Percentiles rank a stretch among this genome's conserved stretches.
Evolutionary conservation across 2,329 filamentous ascomycete genomes (phyloP).

Genomic region (Claviceps monticola): DNA sequence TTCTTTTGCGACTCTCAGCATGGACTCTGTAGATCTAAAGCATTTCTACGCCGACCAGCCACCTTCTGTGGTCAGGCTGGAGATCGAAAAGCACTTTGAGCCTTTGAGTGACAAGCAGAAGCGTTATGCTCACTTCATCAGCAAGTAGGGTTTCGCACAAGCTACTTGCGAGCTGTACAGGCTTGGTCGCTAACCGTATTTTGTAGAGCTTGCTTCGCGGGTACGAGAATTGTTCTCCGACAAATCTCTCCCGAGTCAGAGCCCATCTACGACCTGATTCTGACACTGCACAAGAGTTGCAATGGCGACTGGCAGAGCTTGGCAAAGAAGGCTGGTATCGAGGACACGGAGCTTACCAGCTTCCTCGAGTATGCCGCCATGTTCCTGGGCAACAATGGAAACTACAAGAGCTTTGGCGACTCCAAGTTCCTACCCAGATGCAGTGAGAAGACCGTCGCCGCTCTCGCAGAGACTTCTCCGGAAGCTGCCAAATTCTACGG

Average conservation of each 20-base stretch:
- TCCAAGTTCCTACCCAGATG: constrained; percentile 70
- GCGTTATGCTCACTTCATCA: constrained; percentile 83
- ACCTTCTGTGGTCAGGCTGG: constrained; percentile 72
- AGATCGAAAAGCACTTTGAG: constrained; percentile 88
- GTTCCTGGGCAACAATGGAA: constrained; percentile 68
- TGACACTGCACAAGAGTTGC: constrained; percentile 52
- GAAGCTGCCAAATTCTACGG: constrained; percentile 52
- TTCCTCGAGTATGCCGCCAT: constrained; percentile 69
- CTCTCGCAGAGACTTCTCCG: constrained; percentile 46
- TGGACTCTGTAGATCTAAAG: constrained; percentile 46
- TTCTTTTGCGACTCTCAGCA: constrained; percentile 18
- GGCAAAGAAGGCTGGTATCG: constrained; percentile 48
- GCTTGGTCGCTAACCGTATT: background rate
- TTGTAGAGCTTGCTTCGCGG: constrained; percentile 59
- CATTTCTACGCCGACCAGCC: constrained; percentile 88
- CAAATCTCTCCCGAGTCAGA: constrained; percentile 75
- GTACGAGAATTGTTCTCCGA: constrained; percentile 63
- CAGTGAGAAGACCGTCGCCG: constrained; percentile 46
- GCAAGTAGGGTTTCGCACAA: constrained; percentile 41
- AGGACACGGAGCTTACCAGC: constrained; percentile 46
- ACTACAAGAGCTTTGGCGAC: constrained; percentile 81
- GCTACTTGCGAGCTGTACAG: background rate
- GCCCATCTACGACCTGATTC: constrained; percentile 67
- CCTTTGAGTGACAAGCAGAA: constrained; percentile 62
- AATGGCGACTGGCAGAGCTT: constrained; percentile 59